These are phyloP conservation scores for Agaricus bisporus DNA, from an alignment of 768 basidiomycete species.

Conservation along the genomic window DNA sequence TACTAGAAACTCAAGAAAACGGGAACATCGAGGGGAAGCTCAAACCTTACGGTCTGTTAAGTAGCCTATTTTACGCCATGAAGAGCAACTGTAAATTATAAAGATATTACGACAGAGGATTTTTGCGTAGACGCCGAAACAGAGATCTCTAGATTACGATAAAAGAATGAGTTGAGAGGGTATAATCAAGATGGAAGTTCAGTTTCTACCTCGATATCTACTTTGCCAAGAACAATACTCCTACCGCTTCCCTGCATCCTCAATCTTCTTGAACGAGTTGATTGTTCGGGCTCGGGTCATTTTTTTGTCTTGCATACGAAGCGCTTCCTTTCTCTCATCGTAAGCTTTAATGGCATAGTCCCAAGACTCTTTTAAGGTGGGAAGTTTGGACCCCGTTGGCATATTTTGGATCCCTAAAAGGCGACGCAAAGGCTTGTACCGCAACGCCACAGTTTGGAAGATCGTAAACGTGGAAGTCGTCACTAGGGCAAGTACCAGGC, in stretches of 20 bases:
- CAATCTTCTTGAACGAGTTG: constrained; percentile 5
- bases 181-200: not conserved
- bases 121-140: too few relatives aligned
- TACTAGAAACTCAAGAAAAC: too few relatives aligned
- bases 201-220: not conserved
- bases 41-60: too few relatives aligned
- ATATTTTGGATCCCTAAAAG: constrained; percentile 31
- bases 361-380: not conserved
- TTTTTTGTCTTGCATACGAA: not conserved
- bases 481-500: constrained; percentile 36
- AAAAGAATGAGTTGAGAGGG: not conserved
- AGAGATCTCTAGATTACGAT: too few relatives aligned
- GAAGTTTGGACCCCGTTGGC: constrained; percentile 15
- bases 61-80: too few relatives aligned
- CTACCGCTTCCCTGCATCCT: constrained; percentile 4
- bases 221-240: too few relatives aligned
- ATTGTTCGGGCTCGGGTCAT: not conserved
- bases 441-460: constrained; percentile 44
- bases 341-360: not conserved
- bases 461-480: constrained; percentile 38
- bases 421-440: constrained; percentile 33
- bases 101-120: too few relatives aligned
- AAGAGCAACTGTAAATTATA: too few relatives aligned
- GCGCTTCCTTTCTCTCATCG: not conserved
- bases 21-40: too few relatives aligned